These are phyloP conservation scores for Starmerella kuoi DNA, from an alignment of 805 yeast species.

Conservation along the genomic window DNA sequence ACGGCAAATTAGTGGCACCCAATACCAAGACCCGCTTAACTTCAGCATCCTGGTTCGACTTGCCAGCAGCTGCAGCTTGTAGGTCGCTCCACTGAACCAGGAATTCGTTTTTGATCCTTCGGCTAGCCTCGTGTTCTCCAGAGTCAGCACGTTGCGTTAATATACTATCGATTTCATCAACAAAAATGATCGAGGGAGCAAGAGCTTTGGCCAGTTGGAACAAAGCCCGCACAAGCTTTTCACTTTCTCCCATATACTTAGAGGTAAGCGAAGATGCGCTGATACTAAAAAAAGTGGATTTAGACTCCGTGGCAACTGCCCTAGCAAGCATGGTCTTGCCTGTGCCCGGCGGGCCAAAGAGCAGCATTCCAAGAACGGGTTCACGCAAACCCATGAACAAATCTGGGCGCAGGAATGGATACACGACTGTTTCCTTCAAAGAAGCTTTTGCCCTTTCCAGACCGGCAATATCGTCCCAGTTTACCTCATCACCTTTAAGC, in stretches of 20 bases:
- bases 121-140: constrained; percentile 73
- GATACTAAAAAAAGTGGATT: constrained; percentile 82
- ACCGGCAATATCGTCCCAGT: constrained; percentile 94
- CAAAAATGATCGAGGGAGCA: constrained; percentile 87
- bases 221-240: constrained; percentile 79
- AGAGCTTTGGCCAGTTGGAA: constrained; percentile 72
- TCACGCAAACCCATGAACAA: constrained; percentile 80
- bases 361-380: constrained; percentile 90
- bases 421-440: constrained; percentile 86
- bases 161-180: constrained; percentile 90
- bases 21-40: constrained; percentile 67
- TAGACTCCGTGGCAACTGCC: constrained; percentile 92
- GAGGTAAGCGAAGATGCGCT: constrained; percentile 85
- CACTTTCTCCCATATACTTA: constrained; percentile 75
- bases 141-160: constrained; percentile 67
- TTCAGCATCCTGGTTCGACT: constrained; percentile 39
- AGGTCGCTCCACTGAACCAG: constrained; percentile 89
- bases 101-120: constrained; percentile 87
- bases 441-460: constrained; percentile 78
- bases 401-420: constrained; percentile 90
- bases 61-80: constrained; percentile 75
- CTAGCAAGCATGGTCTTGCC: constrained; percentile 96
- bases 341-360: constrained; percentile 98
- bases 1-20: constrained; percentile 92
- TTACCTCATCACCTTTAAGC: constrained; percentile 78